Percentiles rank a stretch among this genome's conserved stretches.
phyloP scores from a whole-genome alignment of 106 monocot genomes.

The Phalaenopsis aphrodite region DNA sequence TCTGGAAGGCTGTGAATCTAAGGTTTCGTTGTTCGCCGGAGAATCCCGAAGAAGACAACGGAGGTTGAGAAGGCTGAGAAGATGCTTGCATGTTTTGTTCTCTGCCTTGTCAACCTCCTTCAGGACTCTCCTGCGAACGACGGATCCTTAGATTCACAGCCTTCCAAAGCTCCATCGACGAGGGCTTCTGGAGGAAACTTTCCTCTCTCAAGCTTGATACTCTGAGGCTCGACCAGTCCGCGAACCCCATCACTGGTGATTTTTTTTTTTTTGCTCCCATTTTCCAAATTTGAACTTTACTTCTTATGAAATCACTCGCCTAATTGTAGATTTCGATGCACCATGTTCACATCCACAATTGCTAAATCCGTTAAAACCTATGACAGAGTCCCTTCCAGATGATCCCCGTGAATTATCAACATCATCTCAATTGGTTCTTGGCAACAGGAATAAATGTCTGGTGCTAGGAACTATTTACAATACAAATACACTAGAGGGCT shows the following conservation, averaged over 20 bases:
- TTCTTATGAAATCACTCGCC: not conserved
- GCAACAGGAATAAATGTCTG: conserved; percentile 76
- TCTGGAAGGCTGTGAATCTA: conserved; percentile 48
- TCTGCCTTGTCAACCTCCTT: not conserved
- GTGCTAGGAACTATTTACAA: conserved; percentile 80
- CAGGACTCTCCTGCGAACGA: not conserved
- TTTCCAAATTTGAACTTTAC: not conserved
- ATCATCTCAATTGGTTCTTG: conserved; percentile 11
- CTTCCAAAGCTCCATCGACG: conserved; percentile 57
- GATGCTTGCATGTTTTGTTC: not conserved
- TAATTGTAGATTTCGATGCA: conserved; percentile 56
- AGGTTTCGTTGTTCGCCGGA: conserved; percentile 18
- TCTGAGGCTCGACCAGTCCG: conserved; percentile 73
- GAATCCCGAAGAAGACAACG: conserved; percentile 4
- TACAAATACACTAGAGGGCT: conserved; percentile 76
- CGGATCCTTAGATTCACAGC: conserved; percentile 41
- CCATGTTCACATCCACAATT: conserved; percentile 59
- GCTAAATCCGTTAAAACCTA: conserved; percentile 47
- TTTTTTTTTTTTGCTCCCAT: not conserved
- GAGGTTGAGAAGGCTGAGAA: not conserved
- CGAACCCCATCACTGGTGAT: conserved; percentile 50
- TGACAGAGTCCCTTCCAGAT: conserved; percentile 49
- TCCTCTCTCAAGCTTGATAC: conserved; percentile 82
- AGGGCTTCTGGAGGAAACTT: conserved; percentile 76
- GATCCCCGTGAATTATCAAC: conserved; percentile 17